phyloP scores from a whole-genome alignment of 352 stramenopile genomes.

The Pythium rishiriense region DNA sequence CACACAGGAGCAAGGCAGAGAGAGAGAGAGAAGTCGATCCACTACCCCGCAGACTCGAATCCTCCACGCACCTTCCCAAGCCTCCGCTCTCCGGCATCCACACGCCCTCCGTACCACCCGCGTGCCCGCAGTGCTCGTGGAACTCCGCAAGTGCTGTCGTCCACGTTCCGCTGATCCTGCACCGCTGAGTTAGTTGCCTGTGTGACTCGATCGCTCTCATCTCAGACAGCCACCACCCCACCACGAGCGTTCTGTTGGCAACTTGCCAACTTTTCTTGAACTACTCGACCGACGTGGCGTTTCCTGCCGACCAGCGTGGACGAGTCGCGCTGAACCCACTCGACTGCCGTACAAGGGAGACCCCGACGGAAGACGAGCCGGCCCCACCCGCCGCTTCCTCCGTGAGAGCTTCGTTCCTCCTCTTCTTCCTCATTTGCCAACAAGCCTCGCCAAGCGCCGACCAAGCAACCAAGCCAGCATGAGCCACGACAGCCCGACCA shows the following conservation, averaged over 20 bases:
- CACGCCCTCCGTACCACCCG: neutral
- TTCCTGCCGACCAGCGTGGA: conserved; percentile 1
- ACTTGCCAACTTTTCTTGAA: conserved; percentile 4
- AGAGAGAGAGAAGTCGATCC: neutral
- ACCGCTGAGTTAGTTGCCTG: neutral
- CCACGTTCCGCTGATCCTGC: neutral
- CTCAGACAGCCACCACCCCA: too few relatives aligned
- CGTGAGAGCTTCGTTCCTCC: neutral
- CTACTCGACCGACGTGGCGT: neutral
- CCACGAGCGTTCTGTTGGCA: neutral
- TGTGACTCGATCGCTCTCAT: too few relatives aligned
- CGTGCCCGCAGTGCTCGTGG: too few relatives aligned
- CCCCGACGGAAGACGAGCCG: conserved; percentile 17
- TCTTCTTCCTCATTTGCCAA: conserved; percentile 11
- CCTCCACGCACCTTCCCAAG: conserved; percentile 12
- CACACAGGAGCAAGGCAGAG: too few relatives aligned
- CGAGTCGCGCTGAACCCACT: conserved; percentile 2
- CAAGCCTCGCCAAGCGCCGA: conserved; percentile 1
- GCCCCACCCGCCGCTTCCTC: neutral
- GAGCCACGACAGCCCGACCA: conserved; percentile 26
- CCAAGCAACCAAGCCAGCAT: conserved; percentile 13
- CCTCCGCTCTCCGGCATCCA: neutral
- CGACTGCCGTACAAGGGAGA: neutral
- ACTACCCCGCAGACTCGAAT: conserved; percentile 12
- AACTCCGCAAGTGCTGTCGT: neutral